phyloP scores from a whole-genome alignment of 176 grass and related monocot species.

The Alopecurus myosuroides region DNA sequence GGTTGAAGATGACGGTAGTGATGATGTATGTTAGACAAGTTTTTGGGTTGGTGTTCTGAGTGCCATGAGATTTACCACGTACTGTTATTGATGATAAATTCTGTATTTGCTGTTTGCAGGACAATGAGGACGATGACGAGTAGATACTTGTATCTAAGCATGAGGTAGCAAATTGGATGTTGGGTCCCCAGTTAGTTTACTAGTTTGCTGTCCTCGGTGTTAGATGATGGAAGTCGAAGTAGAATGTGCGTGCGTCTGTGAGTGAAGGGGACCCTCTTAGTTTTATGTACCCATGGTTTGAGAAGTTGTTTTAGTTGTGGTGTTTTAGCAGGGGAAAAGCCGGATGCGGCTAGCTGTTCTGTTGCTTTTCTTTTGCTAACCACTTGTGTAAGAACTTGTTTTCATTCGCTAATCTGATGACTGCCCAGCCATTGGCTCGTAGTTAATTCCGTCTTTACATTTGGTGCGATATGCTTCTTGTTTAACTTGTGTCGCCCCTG shows the following conservation, averaged over 20 bases:
- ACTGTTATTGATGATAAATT: not conserved
- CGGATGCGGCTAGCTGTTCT: slow-evolving; percentile 22
- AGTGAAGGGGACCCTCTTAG: slow-evolving; percentile 28
- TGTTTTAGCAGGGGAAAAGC: slow-evolving; percentile 52
- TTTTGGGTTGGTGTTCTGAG: not conserved
- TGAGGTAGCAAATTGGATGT: slow-evolving; percentile 39
- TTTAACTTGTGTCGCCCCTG: not conserved
- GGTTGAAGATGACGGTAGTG: slow-evolving; percentile 57
- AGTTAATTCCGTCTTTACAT: slow-evolving; percentile 11
- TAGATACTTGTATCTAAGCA: slow-evolving; percentile 41
- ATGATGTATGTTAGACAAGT: slow-evolving; percentile 33
- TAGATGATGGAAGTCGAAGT: slow-evolving; percentile 12
- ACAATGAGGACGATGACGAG: slow-evolving; percentile 58
- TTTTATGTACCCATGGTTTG: slow-evolving; percentile 16
- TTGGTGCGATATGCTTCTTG: not conserved
- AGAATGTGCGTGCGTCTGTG: not conserved
- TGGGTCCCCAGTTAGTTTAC: slow-evolving; percentile 48
- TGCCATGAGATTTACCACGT: not conserved
- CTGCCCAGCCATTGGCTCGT: slow-evolving; percentile 15
- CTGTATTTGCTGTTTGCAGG: slow-evolving; percentile 28
- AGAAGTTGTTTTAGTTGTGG: slow-evolving; percentile 21
- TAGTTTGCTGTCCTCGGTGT: slow-evolving; percentile 36
- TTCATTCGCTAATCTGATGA: slow-evolving; percentile 31
- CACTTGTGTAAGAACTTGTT: slow-evolving; percentile 29
- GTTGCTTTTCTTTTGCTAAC: slow-evolving; percentile 55